Base-by-base conservation (phyloP, 768 basidiomycete species). In the Kwoniella newhampshirensis region DNA sequence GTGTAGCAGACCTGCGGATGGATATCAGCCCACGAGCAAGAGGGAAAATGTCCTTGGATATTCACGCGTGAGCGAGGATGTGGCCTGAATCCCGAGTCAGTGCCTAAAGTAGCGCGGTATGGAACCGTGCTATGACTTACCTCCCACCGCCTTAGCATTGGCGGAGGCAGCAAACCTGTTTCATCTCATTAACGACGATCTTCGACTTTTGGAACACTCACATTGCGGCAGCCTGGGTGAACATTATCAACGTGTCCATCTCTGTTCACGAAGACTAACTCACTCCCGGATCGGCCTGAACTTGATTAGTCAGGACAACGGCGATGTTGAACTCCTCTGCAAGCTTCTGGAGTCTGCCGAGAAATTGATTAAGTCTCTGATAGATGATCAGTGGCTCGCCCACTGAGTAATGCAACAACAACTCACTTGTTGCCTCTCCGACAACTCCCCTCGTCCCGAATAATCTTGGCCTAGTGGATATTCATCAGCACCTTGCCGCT, bases 371-470 rank as follows among this genome's bases (percentile, higher is more conserved):
- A 35, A 93, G 83, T 88, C 92, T 70, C 45, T 67, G 27, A 37
- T 58, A 44, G 46, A 48, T n/a, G 7, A 58, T 47, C 26, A 17
- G 15, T 28, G 15, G 35, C 36, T 26, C 13, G 35, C 57, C 37
- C 2, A 6, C 23, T 17, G 47, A 23, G 23, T 45, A 8, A 67
- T 42, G 46, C 85, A 88, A n/a, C n/a, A n/a, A n/a, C n/a, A n/a
- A 79, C 91, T 91, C 28, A 74, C 73, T 73, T 97, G 93, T 72
- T 93, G 92, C 49, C 92, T 82, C 78, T 93, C 91, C 64, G 91
- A 92, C 37, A 96, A 78, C 74, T 96, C 94, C 27, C 93, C 94
- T 79, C 93, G 81, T 20, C 93, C 93, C 3, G 89, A 89, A 74
- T 81, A 98, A 76, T 98, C 93, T 47, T 75, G 74, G 18, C 41